Base-by-base conservation (phyloP, 257 asterid genomes). In the Nemophila menziesii region DNA sequence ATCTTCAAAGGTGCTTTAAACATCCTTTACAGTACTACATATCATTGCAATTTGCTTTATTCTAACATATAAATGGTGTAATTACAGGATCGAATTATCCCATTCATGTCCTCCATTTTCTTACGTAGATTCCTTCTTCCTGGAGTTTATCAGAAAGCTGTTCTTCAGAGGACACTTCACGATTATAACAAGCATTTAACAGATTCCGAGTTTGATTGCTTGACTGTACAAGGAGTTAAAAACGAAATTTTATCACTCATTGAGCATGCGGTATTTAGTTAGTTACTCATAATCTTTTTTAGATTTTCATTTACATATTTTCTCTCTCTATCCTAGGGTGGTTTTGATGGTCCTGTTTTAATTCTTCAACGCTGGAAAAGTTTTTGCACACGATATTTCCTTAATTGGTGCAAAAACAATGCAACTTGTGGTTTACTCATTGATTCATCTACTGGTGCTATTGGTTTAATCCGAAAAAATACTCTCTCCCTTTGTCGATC, bases 61-160 rank as follows among this genome's bases (percentile, higher is more conserved):
- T 50, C 16, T 38, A 5, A 40, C 20, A 10, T 23, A 18, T 19
- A 23, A 24, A 42, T 15, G 24, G 18, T 29, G 33, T 21, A 23
- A 40, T 8, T 40, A 75, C 98, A 89, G 98, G 98, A 89, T 61
- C 92, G 78, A 64, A 65, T 89, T 52, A 58, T 66, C 47, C 72
- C 86, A 51, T 72, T 80, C 67, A 62, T 89, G 43, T 89, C 98
- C 57, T 75, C 92, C 49, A 66, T 89, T 48, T 84, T 74, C 65
- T 52, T 84, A 57, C 92, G 73, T 62, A 78, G 92, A 49, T 55
- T 89, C 65, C 92, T 89, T 75, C 74, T 63, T 58, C 98, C 98
- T 44, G 95, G 93, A 49, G 86, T 80, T 58, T 64, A 75, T 65
- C 72, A 82, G 60, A 56, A 54, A 55, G 54, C 73, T 48, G 82